Evolutionary conservation across 2,329 filamentous ascomycete genomes (phyloP), one percentile per base, ranked within the genome.

Genomic region (Pseudocercospora fuligena): DNA sequence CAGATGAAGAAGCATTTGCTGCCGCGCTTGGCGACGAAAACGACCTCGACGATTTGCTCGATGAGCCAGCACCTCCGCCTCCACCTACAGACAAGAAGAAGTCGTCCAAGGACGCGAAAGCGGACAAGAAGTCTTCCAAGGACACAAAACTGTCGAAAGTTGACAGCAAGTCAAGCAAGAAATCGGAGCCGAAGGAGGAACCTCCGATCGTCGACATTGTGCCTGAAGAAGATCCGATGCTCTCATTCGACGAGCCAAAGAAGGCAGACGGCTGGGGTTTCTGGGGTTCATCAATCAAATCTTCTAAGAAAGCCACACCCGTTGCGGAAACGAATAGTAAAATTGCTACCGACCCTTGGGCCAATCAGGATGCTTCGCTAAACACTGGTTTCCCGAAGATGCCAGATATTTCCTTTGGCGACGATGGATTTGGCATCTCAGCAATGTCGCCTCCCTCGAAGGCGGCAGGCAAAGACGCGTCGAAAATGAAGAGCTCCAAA

Each of bases 281-380:
- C 63, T 83, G 80, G 80, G 82, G 82, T 63, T 77, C 81, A 51
- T 80, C 79, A 64, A 74, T 81, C 61, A 82, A 81, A 71, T 80
- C 80, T 66, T 78, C 69, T 33, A 82, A 81, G 67, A 82, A 82
- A 72, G 73, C 76, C 71, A 72, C 75, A 69, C 49, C 75, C 73
- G 74, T 59, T 60, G 60, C 72, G 54, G 71, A 70, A 53, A 65
- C 72, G 63, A 73, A 69, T 59, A 80, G 80, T 76, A 81, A 81
- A 70, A 83, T 82, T 79, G 79, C 74, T 64, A 75, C 80, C 70
- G 75, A 76, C 73, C 77, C 76, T 53, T 73, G 73, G 77, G 72
- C 81, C 80, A 82, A 81, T 79, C 73, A 80, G 70, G 78, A 76
- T 67, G 70, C 78, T n/a, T 75, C 78, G 69, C 75, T 78, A 75